Percentiles rank a stretch among this genome's conserved stretches.
phyloP scores from a whole-genome alignment of 2,329 filamentous ascomycete species.

The Magnaporthiopsis incrustans region DNA sequence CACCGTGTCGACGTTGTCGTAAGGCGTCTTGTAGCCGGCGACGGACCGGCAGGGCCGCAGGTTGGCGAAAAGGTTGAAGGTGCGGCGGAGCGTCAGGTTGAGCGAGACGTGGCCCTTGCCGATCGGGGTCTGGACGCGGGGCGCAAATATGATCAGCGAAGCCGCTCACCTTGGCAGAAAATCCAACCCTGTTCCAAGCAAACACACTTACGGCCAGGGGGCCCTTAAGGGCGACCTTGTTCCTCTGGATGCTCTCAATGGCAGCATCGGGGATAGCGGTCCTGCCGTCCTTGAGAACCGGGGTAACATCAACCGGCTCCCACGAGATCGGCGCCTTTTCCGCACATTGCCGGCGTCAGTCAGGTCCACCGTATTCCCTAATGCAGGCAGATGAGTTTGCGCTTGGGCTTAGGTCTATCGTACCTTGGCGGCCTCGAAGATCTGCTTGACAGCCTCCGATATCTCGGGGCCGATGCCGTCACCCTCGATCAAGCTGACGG shows the following conservation, averaged over 20 bases:
- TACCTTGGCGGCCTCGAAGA: constrained; percentile 92
- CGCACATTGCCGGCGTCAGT: background rate
- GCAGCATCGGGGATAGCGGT: constrained; percentile 89
- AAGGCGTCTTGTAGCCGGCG: constrained; percentile 95
- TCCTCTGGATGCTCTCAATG: constrained; percentile 87
- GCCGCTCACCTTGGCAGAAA: background rate
- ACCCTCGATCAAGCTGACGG: constrained; percentile 95
- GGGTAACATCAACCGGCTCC: constrained; percentile 96
- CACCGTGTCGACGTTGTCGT: constrained; percentile 94
- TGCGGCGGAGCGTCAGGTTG: constrained; percentile 95
- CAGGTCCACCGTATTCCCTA: background rate
- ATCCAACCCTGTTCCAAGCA: background rate
- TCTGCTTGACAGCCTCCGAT: constrained; percentile 95
- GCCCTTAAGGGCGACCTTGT: constrained; percentile 97
- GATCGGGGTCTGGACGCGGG: constrained; percentile 63
- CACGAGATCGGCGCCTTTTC: constrained; percentile 79
- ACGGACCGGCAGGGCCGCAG: constrained; percentile 96
- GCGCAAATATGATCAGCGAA: background rate
- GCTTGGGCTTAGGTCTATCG: constrained; percentile 16
- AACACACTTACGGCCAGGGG: constrained; percentile 71
- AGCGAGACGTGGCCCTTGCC: constrained; percentile 99
- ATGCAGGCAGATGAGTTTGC: constrained; percentile 6
- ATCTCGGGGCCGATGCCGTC: constrained; percentile 99
- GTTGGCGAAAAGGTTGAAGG: constrained; percentile 99
- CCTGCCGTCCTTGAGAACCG: constrained; percentile 87